Base-by-base conservation (phyloP, 83 land plant species). In the Thuja plicata region DNA sequence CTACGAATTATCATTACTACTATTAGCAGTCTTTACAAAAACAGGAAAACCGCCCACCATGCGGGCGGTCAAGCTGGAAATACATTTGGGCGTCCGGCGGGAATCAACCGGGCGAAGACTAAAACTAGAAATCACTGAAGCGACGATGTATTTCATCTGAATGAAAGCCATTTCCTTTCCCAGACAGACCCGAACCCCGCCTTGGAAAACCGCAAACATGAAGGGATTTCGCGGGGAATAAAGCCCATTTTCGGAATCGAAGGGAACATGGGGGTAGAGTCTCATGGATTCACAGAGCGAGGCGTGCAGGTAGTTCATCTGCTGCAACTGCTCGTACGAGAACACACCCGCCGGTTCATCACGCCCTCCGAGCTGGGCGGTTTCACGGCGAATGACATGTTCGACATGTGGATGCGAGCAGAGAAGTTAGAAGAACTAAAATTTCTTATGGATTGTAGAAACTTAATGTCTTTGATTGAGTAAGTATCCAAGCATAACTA, bases 381-480 rank as follows among this genome's bases (percentile, higher is more conserved):
- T 83, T 83, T 83, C 85, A 11, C 0, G 43, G 34, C 82, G 76
- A 1, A 93, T 79, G 52, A 43, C 54, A 17, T 45, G 24, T 50
- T 93, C 91, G 0, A 88, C 90, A 3, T 83, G 89, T 6, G 89
- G 91, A 32, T 88, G 50, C 50, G 85, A 46, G 37, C 88, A 77
- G 6, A 93, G 84, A 0, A 89, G 87, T 88, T 89, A 91, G 89
- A 93, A 93, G 85, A 93, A 92, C 94, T n/a, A n/a, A n/a, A n/a
- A n/a, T n/a, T n/a, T n/a, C n/a, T n/a, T n/a, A n/a, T n/a, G n/a
- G n/a, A n/a, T n/a, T n/a, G n/a, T n/a, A n/a, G n/a, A n/a, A n/a
- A n/a, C n/a, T n/a, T n/a, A n/a, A n/a, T n/a, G n/a, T n/a, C n/a
- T n/a, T n/a, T n/a, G n/a, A n/a, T n/a, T n/a, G n/a, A n/a, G n/a